phyloP scores from a whole-genome alignment of 768 basidiomycete genomes.

The Tricholomella constricta region DNA sequence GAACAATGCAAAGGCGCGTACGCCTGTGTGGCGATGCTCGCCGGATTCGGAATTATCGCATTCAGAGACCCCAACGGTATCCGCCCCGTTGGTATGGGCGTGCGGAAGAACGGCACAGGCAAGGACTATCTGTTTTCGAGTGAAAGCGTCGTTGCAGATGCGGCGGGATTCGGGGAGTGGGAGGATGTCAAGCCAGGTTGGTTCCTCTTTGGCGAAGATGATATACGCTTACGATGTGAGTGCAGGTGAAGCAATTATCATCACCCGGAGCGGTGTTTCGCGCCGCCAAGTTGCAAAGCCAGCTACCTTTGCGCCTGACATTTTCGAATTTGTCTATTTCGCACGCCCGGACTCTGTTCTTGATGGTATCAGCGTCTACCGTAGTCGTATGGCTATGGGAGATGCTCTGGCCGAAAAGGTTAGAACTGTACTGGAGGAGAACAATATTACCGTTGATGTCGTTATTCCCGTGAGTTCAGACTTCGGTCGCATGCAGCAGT shows the following conservation, averaged over 20 bases:
- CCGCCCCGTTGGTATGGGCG: slow-evolving; percentile 86
- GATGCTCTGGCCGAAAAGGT: slow-evolving; percentile 92
- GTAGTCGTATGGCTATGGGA: slow-evolving; percentile 99
- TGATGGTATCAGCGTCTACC: slow-evolving; percentile 96
- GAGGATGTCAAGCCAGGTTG: slow-evolving; percentile 88
- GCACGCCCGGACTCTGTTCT: slow-evolving; percentile 97
- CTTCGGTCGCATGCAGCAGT: not conserved
- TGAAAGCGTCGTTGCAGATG: slow-evolving; percentile 97
- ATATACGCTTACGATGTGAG: not conserved
- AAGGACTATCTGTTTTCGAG: slow-evolving; percentile 90
- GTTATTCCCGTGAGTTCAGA: slow-evolving; percentile 79
- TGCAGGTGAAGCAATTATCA: slow-evolving; percentile 92
- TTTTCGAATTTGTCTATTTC: slow-evolving; percentile 99
- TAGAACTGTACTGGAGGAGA: slow-evolving; percentile 64
- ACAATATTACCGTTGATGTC: slow-evolving; percentile 81
- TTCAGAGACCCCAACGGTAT: slow-evolving; percentile 99
- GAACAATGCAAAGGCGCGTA: slow-evolving; percentile 89
- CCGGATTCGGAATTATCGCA: slow-evolving; percentile 96
- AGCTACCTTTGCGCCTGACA: slow-evolving; percentile 90
- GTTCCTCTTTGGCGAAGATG: slow-evolving; percentile 18
- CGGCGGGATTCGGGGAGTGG: slow-evolving; percentile 89
- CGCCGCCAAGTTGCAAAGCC: slow-evolving; percentile 72
- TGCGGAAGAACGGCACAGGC: slow-evolving; percentile 57
- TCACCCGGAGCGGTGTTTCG: slow-evolving; percentile 78
- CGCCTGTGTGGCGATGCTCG: slow-evolving; percentile 98